A percentile compares a stretch with the other conserved stretches of the same genome.
These are phyloP conservation scores for Tricholoma bakamatsutake DNA, from an alignment of 768 basidiomycete species.

Conservation along the genomic window DNA sequence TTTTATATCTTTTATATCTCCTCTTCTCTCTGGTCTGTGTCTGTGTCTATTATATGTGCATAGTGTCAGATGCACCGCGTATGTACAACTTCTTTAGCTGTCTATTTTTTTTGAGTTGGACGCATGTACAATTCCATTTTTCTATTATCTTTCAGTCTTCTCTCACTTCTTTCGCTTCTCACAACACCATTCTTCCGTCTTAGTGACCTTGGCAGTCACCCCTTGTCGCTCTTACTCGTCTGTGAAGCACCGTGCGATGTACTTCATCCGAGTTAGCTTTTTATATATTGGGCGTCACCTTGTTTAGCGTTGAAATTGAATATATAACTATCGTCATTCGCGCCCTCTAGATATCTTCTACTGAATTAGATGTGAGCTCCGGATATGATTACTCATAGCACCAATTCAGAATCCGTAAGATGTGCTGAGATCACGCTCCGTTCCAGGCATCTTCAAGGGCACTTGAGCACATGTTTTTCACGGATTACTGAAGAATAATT, in stretches of 20 bases:
- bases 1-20: conserved; percentile 12
- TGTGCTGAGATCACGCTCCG: not conserved
- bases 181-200: not conserved
- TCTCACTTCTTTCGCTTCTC: not conserved
- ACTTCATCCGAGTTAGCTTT: not conserved
- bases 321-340: too few relatives aligned
- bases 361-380: too few relatives aligned
- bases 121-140: conserved; percentile 1
- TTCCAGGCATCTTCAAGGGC: not conserved
- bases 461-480: not conserved
- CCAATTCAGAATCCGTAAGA: not conserved
- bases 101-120: not conserved
- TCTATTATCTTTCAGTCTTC: not conserved
- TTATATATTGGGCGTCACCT: not conserved
- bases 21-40: not conserved
- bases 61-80: not conserved
- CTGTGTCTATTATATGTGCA: conserved; percentile 3
- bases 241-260: not conserved
- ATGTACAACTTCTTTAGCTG: not conserved
- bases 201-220: not conserved
- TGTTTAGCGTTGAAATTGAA: conserved; percentile 1
- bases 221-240: not conserved
- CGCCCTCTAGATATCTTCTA: not conserved
- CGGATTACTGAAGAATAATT: not conserved
- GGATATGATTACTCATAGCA: too few relatives aligned